Conservation (phyloP, 768 basidiomycete genomes). For the Hirschioporus abietinus region DNA sequence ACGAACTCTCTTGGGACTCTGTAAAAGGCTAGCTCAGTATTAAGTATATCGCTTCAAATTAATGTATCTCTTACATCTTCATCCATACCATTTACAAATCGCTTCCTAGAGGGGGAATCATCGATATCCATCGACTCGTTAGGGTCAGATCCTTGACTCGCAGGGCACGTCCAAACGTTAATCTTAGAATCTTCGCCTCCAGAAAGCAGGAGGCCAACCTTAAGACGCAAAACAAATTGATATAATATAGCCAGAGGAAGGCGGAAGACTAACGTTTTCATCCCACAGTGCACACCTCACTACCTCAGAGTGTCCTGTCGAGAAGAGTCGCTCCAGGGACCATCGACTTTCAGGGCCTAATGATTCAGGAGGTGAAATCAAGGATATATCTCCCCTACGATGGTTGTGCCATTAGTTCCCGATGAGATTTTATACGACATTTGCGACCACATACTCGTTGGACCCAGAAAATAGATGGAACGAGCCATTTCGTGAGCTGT, state of each 20-base stretch:
- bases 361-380: conserved; percentile 42
- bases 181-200: background rate
- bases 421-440: background rate
- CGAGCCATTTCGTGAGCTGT: conserved; percentile 28
- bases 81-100: background rate
- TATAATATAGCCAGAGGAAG: background rate
- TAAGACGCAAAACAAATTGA: background rate
- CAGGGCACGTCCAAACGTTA: conserved; percentile 2
- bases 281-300: conserved; percentile 56
- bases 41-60: background rate
- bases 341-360: conserved; percentile 36
- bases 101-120: background rate
- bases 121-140: conserved; percentile 4
- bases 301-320: conserved; percentile 49
- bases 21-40: background rate
- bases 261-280: conserved; percentile 33
- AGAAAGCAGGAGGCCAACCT: background rate
- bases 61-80: background rate
- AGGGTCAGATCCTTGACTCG: background rate
- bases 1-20: background rate
- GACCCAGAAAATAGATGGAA: conserved; percentile 65
- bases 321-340: conserved; percentile 48
- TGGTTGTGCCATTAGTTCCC: background rate
- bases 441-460: conserved; percentile 60
- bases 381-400: conserved; percentile 51